Percentiles rank a stretch among this genome's conserved stretches.
Evolutionary conservation across 805 yeast species (phyloP).

Genomic region (Candida arabinofermentans): DNA sequence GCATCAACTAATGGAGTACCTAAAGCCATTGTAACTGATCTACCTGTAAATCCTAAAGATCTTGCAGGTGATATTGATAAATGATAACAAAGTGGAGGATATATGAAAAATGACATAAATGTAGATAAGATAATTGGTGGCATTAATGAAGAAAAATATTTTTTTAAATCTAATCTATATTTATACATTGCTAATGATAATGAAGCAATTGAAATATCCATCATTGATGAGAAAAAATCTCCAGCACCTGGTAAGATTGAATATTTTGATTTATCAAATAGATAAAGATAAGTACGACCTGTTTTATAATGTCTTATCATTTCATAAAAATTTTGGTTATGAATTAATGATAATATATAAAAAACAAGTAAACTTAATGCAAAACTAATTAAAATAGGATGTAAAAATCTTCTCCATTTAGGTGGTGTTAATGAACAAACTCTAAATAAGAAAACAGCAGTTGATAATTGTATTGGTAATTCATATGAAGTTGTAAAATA

Average conservation of each 20-base stretch:
- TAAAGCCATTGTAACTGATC: slow-evolving; percentile 74
- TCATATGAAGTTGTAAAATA: slow-evolving; percentile 55
- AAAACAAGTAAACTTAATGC: slow-evolving; percentile 59
- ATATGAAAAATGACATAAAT: slow-evolving; percentile 56
- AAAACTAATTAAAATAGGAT: slow-evolving; percentile 69
- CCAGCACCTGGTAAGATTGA: slow-evolving; percentile 74
- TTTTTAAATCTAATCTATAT: slow-evolving; percentile 58
- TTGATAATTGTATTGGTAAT: slow-evolving; percentile 58
- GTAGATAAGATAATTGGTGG: slow-evolving; percentile 57
- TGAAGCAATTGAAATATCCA: slow-evolving; percentile 76
- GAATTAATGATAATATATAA: slow-evolving; percentile 56
- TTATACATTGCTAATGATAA: slow-evolving; percentile 75
- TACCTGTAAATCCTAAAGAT: slow-evolving; percentile 71
- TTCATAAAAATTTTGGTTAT: slow-evolving; percentile 44
- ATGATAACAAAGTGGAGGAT: slow-evolving; percentile 65
- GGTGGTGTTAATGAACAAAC: slow-evolving; percentile 43
- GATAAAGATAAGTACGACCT: slow-evolving; percentile 58
- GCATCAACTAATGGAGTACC: slow-evolving; percentile 73
- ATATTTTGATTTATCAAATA: slow-evolving; percentile 42
- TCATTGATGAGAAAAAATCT: slow-evolving; percentile 61
- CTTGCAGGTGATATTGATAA: slow-evolving; percentile 59
- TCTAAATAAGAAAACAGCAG: slow-evolving; percentile 56
- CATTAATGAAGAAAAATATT: slow-evolving; percentile 53
- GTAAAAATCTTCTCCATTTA: slow-evolving; percentile 48
- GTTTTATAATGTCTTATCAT: slow-evolving; percentile 58